Conservation (phyloP, 2,329 filamentous ascomycete species). For the Aspergillus puulaauensis region DNA sequence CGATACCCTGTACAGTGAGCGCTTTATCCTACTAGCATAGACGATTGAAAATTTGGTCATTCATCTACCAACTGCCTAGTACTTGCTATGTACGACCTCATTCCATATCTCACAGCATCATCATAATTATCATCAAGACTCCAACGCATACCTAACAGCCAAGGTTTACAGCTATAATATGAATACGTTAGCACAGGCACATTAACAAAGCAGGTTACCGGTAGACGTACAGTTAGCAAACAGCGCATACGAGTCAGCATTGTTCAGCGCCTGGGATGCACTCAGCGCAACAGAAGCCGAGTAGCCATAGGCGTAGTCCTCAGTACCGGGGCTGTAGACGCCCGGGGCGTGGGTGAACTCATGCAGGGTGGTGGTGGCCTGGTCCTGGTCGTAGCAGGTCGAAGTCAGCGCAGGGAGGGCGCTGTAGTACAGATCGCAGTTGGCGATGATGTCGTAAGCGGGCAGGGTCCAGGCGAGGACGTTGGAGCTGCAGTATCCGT, state of each 20-base stretch:
- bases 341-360: conserved; percentile 64
- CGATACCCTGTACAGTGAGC: too few relatives aligned
- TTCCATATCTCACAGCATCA: background rate
- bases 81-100: background rate
- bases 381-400: conserved; percentile 64
- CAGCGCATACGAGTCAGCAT: conserved; percentile 63
- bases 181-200: background rate
- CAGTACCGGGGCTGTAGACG: conserved; percentile 55
- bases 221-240: conserved; percentile 44
- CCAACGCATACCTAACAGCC: background rate
- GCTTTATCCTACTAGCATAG: too few relatives aligned
- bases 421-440: conserved; percentile 60
- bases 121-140: background rate
- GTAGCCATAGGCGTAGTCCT: conserved; percentile 62
- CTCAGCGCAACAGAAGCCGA: conserved; percentile 47
- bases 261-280: conserved; percentile 54
- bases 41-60: background rate
- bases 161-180: background rate
- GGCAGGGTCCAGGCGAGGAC: conserved; percentile 65
- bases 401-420: conserved; percentile 50
- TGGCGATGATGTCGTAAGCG: conserved; percentile 55
- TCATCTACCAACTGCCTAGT: background rate
- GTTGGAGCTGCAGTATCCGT: conserved; percentile 50
- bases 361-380: conserved; percentile 64
- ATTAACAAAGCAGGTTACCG: background rate